Conservation (phyloP, 2,329 filamentous ascomycete species). For the Onygena corvina region DNA sequence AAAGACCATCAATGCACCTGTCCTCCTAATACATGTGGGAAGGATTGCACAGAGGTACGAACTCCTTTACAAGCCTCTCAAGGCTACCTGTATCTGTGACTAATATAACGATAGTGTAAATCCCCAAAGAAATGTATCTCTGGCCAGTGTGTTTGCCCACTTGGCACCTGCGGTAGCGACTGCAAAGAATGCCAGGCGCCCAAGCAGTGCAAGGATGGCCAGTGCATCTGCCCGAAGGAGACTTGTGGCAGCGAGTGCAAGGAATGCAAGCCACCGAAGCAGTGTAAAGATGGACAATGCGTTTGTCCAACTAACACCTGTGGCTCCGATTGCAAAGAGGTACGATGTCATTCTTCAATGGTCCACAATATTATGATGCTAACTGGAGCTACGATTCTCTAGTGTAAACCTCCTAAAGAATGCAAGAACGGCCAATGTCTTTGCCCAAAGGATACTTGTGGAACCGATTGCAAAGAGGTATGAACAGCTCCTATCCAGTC, state of each 20-base stretch:
- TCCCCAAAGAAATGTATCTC: background rate
- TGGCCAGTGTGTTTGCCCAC: background rate
- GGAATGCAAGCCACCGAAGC: background rate
- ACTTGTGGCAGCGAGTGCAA: background rate
- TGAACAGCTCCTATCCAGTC: no score
- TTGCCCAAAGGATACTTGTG: background rate
- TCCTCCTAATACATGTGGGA: conserved; percentile 1
- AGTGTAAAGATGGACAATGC: no score
- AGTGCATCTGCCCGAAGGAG: background rate
- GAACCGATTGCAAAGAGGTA: conserved; percentile 1
- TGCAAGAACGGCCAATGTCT: background rate
- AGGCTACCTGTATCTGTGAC: background rate
- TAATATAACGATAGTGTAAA: background rate
- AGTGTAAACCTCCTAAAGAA: background rate
- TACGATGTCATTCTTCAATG: background rate
- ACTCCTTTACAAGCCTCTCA: background rate
- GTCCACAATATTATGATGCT: background rate
- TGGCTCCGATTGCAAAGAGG: background rate
- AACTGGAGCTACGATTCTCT: background rate
- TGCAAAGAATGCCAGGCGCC: conserved; percentile 1
- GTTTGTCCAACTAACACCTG: no score
- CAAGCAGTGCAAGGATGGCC: background rate
- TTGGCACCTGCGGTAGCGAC: background rate
- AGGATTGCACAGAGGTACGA: background rate
- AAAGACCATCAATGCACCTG: background rate